Base-by-base conservation (phyloP, 441 rosid species). In the Populus hybrid region DNA sequence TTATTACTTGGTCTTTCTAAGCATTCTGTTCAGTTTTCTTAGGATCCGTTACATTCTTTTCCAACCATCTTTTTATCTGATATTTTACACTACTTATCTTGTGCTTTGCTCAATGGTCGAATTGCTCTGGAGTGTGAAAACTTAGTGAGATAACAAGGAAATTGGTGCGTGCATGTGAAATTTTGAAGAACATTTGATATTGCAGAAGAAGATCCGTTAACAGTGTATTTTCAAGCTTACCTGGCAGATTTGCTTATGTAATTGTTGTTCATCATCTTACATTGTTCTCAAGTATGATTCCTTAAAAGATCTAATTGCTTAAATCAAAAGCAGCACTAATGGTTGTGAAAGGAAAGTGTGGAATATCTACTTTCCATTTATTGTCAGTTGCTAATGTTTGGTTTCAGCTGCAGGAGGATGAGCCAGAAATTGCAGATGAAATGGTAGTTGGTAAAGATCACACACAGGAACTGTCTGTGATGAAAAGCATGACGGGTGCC, bases 321-420 rank as follows among this genome's bases (percentile, higher is more conserved):
- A 16, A 50, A 53, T 16, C 61, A 53, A 53, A 18, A 53, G 61
- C 9, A 53, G 61, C 3, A 0, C 16, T 42, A 10, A 10, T 72
- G 75, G 5, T 64, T 69, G 28, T n/a, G 24, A 38, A 21, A 28
- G 38, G 66, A 59, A 11, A 36, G 18, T 75, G 9, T 59, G 77
- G 12, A 16, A 66, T 32, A 32, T 36, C 72, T 11, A 64, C 30
- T 1, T 71, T 65, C 36, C 64, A n/a, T 76, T 66, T 82, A 10
- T 10, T 46, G 78, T 61, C 34, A 73, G 72, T 75, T 20, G 76
- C 73, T 85, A 69, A 82, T 67, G 3, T 74, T 80, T 16, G 38
- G 16, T 67, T 82, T 70, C 68, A 8, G 79, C 46, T 79, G 80
- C 85, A 89, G 91, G 91, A 72, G 36, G 79, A 74, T 69, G 86